Evolutionary conservation across 306 rosid species (phyloP).

Genomic region (Erythrophleum fordii): DNA sequence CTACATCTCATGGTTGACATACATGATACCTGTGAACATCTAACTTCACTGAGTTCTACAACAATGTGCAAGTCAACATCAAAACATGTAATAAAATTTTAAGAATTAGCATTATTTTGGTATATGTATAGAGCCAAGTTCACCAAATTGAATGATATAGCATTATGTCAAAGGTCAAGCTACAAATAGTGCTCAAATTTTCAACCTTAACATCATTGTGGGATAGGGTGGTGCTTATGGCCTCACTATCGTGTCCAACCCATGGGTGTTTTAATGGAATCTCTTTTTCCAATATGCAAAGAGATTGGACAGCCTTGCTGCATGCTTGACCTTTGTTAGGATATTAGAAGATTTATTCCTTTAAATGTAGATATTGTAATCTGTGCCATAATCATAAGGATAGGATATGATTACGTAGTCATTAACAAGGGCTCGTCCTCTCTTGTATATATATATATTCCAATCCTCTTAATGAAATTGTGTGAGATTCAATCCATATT

Average conservation of each 20-base stretch:
- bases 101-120: not conserved
- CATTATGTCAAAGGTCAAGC: slow-evolving; percentile 3
- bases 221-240: not conserved
- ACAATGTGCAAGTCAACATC: not conserved
- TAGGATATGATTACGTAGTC: too few species aligned
- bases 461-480: too few species aligned
- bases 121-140: not conserved
- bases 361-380: too few species aligned
- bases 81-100: not conserved
- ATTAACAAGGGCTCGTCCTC: too few species aligned
- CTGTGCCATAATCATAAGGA: too few species aligned
- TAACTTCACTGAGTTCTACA: not conserved
- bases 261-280: not conserved
- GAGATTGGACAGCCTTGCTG: not conserved
- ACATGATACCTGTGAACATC: not conserved
- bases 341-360: too few species aligned
- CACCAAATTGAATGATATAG: not conserved
- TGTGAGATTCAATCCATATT: too few species aligned
- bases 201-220: not conserved
- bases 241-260: not conserved
- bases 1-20: not conserved
- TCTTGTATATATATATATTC: too few species aligned
- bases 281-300: not conserved
- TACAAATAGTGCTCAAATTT: not conserved
- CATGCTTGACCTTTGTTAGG: not conserved